These are phyloP conservation scores for Pugionium dolabratum DNA, from an alignment of 345 rosid species.

Conservation along the genomic window DNA sequence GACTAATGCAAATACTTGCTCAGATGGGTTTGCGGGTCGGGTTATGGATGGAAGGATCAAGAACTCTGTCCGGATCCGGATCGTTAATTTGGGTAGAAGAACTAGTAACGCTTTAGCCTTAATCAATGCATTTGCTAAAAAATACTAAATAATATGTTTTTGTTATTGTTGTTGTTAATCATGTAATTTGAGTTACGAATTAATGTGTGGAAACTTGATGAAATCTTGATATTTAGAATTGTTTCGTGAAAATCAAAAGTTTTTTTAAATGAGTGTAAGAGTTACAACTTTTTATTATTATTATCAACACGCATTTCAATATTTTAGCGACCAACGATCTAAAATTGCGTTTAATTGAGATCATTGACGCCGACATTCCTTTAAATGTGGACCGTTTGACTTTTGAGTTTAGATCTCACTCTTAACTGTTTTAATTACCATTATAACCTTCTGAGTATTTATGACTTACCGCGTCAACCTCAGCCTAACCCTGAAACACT, in stretches of 20 bases:
- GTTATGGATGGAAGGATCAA: conserved; percentile 62
- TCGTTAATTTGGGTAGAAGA: conserved; percentile 63
- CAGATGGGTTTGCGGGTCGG: conserved; percentile 74
- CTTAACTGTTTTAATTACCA: neutral
- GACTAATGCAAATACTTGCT: conserved; percentile 84
- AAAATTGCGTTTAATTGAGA: conserved; percentile 1
- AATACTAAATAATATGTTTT: conserved; percentile 14
- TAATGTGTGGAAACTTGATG: conserved; percentile 1
- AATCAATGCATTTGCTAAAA: conserved; percentile 58
- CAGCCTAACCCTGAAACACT: conserved; percentile 1
- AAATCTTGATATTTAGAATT: neutral
- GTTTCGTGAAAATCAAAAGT: conserved; percentile 1
- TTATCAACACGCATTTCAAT: neutral
- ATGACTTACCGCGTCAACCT: neutral
- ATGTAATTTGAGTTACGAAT: conserved; percentile 4
- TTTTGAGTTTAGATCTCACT: conserved; percentile 15
- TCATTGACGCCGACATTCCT: conserved; percentile 28
- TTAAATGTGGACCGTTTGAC: conserved; percentile 5
- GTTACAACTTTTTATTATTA: neutral
- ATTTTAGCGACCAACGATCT: neutral
- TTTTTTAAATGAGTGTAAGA: neutral
- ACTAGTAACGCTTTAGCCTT: conserved; percentile 86
- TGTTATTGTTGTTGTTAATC: neutral
- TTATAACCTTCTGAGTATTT: neutral
- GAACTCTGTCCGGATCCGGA: conserved; percentile 49